phyloP scores from a whole-genome alignment of 2,329 filamentous ascomycete genomes.

The Alternaria tenuissima region DNA sequence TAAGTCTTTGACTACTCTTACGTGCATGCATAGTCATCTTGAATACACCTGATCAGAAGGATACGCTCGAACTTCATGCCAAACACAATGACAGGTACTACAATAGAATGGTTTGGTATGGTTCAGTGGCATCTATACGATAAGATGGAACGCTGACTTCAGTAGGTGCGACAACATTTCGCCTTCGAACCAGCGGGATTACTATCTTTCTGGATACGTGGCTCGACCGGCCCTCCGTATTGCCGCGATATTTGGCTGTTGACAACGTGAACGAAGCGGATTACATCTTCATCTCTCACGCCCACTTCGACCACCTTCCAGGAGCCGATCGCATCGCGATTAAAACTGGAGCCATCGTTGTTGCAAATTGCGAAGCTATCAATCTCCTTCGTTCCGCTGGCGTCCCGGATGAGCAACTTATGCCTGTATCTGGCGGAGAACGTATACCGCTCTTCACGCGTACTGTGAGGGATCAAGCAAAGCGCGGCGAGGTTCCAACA shows the following conservation, averaged over 20 bases:
- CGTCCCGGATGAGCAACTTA: conserved; percentile 9
- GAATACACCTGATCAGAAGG: background rate
- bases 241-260: conserved; percentile 2
- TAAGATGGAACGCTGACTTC: background rate
- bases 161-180: conserved; percentile 11
- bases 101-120: conserved; percentile 1
- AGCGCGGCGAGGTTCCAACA: background rate
- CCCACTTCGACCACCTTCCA: conserved; percentile 17
- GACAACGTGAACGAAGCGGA: conserved; percentile 11
- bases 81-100: background rate
- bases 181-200: conserved; percentile 1
- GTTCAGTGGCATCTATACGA: background rate
- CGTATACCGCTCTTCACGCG: conserved; percentile 16
- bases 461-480: background rate
- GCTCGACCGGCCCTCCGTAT: conserved; percentile 7
- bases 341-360: conserved; percentile 11
- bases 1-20: background rate
- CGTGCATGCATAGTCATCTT: background rate
- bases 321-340: conserved; percentile 15
- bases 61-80: background rate
- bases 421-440: conserved; percentile 11
- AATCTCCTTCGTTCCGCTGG: conserved; percentile 6
- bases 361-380: conserved; percentile 14
- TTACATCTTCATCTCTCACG: conserved; percentile 18
- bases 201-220: conserved; percentile 16